Evolutionary conservation across 1,139 yeast genomes (phyloP), one percentile per base, ranked within the genome.

Genomic region (Zygoascus sp.): DNA sequence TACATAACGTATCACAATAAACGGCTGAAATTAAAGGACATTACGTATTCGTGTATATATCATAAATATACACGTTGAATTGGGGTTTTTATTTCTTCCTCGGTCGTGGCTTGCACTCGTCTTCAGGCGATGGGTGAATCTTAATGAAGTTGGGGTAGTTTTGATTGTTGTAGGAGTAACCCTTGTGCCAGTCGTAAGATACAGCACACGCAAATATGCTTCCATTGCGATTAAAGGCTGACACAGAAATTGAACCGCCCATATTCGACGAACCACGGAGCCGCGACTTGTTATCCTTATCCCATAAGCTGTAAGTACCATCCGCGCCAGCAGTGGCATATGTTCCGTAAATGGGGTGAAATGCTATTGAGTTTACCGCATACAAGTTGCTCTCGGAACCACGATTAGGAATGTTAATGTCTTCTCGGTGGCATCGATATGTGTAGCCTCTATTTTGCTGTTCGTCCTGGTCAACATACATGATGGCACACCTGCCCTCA

Each of bases 401-500:
- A 15, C 36, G 16, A 5, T 32, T 43, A 69, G 64, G 40, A 65
- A 67, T 53, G 60, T 67, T 20, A 2, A 59, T 50, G 41, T 56
- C 58, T 68, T 76, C 69, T 54, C 99, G 80, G 64, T 92, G 98
- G 66, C 99, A 94, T 64, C 89, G 86, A 75, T 92, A 94, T 4
- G 96, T 83, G 64, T 92, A 94, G 2, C 92, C 94, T 5, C 48
- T 50, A 32, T 50, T 41, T 48, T 75, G 74, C 60, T 87, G 95
- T 59, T 83, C 87, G 44, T 75, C 75, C 36, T 88, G 96, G 57
- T 87, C 95, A 47, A 92, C 80, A 65, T 90, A 92, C 61, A 89
- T 96, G 58, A 94, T 83, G n/a, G 96, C 96, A 68, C 97, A 89
- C 57, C 99, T 76, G 21, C 98, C 98, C 68, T 92, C 99, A 45